Evolutionary conservation across 495 filamentous ascomycete genomes (phyloP).

Genomic region (Letharia columbiana): DNA sequence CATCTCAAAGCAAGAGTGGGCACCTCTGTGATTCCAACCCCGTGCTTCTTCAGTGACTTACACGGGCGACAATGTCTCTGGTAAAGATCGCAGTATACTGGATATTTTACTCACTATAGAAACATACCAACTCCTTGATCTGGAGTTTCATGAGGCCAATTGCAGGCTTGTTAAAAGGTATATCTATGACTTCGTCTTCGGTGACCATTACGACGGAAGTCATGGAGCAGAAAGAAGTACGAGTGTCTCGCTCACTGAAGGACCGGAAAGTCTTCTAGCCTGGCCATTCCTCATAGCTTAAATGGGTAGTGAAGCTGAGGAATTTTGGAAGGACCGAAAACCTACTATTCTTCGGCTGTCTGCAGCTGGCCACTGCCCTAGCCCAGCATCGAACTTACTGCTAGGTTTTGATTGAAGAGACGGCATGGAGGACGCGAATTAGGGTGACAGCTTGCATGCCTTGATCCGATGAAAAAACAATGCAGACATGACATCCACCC

Average conservation of each 20-base stretch:
- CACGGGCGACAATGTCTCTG: conserved; percentile 62
- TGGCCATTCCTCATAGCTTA: conserved; percentile 74
- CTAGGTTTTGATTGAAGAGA: neutral
- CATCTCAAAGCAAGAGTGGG: conserved; percentile 73
- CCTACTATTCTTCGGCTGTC: conserved; percentile 64
- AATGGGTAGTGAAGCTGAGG: neutral
- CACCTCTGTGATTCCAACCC: conserved; percentile 83
- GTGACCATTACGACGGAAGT: conserved; percentile 81
- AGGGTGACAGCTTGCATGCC: neutral
- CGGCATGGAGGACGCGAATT: neutral
- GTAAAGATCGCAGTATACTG: conserved; percentile 88
- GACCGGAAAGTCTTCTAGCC: conserved; percentile 93
- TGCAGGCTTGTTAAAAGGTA: conserved; percentile 96
- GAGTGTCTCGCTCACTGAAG: conserved; percentile 79
- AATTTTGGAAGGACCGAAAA: conserved; percentile 9
- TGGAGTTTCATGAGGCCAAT: conserved; percentile 76
- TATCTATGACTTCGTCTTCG: conserved; percentile 75
- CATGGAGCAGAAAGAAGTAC: conserved; percentile 75
- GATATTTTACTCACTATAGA: conserved; percentile 76
- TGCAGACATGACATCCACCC: neutral
- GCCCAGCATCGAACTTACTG: neutral
- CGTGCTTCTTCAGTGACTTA: conserved; percentile 65
- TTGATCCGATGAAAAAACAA: neutral
- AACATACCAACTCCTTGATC: conserved; percentile 88
- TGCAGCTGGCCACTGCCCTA: conserved; percentile 88